Percentiles rank a stretch among this genome's conserved stretches.
These are phyloP conservation scores for Pyricularia sp. DNA, from an alignment of 2,329 filamentous ascomycete genomes.

Conservation along the genomic window DNA sequence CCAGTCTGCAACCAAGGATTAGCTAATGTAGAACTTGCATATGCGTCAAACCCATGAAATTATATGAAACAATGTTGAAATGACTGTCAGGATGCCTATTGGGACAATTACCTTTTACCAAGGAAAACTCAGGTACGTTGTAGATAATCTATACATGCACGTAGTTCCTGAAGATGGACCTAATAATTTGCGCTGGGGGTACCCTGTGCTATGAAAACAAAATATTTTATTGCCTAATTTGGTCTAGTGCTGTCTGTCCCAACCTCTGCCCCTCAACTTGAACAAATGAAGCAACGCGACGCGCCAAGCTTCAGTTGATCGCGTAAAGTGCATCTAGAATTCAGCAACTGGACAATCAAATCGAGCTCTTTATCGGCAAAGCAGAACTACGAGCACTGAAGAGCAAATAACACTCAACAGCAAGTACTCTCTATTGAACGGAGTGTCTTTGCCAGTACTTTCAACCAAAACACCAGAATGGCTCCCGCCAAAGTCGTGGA, in stretches of 20 bases:
- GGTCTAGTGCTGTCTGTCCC: background rate
- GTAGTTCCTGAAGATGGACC: no score
- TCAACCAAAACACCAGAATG: constrained; percentile 24
- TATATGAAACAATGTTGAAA: no score
- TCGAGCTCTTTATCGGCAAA: background rate
- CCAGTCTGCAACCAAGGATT: no score
- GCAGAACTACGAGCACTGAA: background rate
- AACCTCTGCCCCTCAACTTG: background rate
- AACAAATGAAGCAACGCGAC: constrained; percentile 2
- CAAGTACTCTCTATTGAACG: background rate
- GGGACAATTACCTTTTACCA: no score
- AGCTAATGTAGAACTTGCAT: no score
- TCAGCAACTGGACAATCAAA: background rate
- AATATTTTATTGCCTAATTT: background rate
- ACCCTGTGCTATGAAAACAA: background rate
- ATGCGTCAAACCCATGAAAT: no score
- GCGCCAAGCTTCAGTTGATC: background rate
- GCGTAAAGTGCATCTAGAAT: constrained; percentile 1
- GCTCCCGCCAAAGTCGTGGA: constrained; percentile 35
- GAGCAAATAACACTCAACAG: background rate
- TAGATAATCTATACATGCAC: no score
- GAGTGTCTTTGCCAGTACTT: no score
- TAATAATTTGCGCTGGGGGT: no score
- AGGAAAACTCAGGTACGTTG: no score
- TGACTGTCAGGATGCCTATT: no score